These are phyloP conservation scores for Penicillium janthinellum DNA, from an alignment of 2,329 filamentous ascomycete genomes.

Conservation along the genomic window DNA sequence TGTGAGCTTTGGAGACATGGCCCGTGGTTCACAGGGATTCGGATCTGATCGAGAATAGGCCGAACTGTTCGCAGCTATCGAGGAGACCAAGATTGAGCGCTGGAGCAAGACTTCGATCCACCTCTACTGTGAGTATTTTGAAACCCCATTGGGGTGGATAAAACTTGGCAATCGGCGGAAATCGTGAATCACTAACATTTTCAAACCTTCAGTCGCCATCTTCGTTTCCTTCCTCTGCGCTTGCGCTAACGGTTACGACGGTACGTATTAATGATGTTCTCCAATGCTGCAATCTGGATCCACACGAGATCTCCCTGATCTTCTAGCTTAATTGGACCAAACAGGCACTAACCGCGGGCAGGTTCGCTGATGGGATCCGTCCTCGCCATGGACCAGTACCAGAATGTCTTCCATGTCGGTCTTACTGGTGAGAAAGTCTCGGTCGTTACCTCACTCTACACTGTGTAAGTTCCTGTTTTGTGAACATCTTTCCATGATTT, in stretches of 20 bases:
- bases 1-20: slow-evolving; percentile 31
- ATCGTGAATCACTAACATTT: slow-evolving; percentile 20
- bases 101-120: slow-evolving; percentile 35
- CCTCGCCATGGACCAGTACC: slow-evolving; percentile 34
- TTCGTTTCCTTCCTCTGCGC: slow-evolving; percentile 44
- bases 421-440: slow-evolving; percentile 45
- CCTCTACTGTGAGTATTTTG: slow-evolving; percentile 32
- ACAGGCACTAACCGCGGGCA: slow-evolving; percentile 2
- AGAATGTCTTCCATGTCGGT: slow-evolving; percentile 46
- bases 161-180: background rate
- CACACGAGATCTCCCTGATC: background rate
- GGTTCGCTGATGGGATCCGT: slow-evolving; percentile 37
- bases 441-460: slow-evolving; percentile 50
- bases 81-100: slow-evolving; percentile 47
- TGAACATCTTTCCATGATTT: background rate
- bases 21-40: background rate
- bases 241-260: slow-evolving; percentile 38
- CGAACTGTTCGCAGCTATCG: slow-evolving; percentile 51
- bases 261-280: slow-evolving; percentile 8
- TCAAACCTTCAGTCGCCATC: slow-evolving; percentile 40
- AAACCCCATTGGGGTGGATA: background rate
- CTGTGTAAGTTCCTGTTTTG: slow-evolving; percentile 43
- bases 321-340: background rate
- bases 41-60: slow-evolving; percentile 38
- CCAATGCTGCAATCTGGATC: background rate